Evolutionary conservation across 2,329 filamentous ascomycete genomes (phyloP).

Genomic region (Ramichloridium luteum): DNA sequence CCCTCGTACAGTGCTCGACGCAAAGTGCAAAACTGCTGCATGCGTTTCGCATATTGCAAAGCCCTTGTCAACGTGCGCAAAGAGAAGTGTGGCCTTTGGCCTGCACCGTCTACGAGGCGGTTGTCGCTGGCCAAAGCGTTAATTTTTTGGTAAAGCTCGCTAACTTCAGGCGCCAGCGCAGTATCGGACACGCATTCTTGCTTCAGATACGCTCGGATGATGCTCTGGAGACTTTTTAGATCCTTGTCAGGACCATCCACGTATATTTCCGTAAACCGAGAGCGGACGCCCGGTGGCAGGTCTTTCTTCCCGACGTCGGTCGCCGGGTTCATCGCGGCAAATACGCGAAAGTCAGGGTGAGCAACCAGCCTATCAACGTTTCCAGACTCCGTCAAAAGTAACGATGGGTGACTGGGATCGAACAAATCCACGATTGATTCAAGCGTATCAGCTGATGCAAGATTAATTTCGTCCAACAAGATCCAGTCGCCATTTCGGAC

Average conservation of each 20-base stretch:
- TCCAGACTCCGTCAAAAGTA: constrained; percentile 84
- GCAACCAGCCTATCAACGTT: constrained; percentile 82
- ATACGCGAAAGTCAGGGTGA: constrained; percentile 87
- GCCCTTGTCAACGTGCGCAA: constrained; percentile 85
- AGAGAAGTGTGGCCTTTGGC: constrained; percentile 94
- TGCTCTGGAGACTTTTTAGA: constrained; percentile 70
- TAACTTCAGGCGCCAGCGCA: constrained; percentile 66
- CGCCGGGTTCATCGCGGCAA: constrained; percentile 97
- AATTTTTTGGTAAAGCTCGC: constrained; percentile 75
- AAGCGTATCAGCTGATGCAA: constrained; percentile 86
- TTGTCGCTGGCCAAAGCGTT: constrained; percentile 72
- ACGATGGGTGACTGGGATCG: constrained; percentile 61
- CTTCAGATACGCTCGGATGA: constrained; percentile 80
- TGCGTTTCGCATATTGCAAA: constrained; percentile 74
- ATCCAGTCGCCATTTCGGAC: constrained; percentile 95
- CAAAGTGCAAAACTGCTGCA: constrained; percentile 71
- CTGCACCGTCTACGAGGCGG: constrained; percentile 81
- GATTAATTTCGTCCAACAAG: constrained; percentile 89
- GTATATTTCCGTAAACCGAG: constrained; percentile 90
- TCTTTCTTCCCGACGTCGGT: constrained; percentile 96
- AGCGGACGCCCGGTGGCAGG: constrained; percentile 74
- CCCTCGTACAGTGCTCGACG: constrained; percentile 84
- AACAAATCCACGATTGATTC: constrained; percentile 88
- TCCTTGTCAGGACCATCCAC: constrained; percentile 83
- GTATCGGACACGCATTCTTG: constrained; percentile 56